Base-by-base conservation (phyloP, 2,329 filamentous ascomycete genomes). In the Pseudopyrenochaeta lycopersici region DNA sequence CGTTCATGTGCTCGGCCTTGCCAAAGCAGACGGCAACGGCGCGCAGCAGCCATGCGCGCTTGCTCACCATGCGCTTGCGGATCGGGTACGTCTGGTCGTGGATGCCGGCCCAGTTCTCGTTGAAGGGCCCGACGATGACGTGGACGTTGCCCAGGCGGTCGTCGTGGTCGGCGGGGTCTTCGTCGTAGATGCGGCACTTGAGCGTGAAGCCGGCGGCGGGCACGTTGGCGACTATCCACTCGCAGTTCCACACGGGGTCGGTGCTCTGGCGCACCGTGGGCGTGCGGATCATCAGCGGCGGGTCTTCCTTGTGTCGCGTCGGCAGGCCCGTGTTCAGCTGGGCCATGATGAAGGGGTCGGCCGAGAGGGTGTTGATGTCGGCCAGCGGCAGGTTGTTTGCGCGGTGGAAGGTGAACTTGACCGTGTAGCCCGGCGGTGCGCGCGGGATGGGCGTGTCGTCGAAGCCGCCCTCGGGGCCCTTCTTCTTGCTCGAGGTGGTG, bases 171-270 rank as follows among this genome's bases (percentile, higher is more conserved):
- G 88, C 86, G 30, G 88, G 87, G 76, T 98, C 94, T 74, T 98
- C 94, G 68, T 98, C 94, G 76, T 93, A 96, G 15, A 98, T 77
- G 47, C 91, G 85, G 56, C 91, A 92, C 73, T 97, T 97, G 63
- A 98, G 82, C 51, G 83, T 84, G 77, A 97, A 96, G 3, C 93
- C 93, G 0, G 84, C 86, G 0, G 88, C 80, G 0, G 94, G 93
- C 1, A 97, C 84, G 63, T 97, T 96, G 56, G 91, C 91, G 20
- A 98, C 89, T 18, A 92, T 83, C 94, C 94, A 98, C 55, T 91
- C 85, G 32, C 88, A 86, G 42, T 96, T 84, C 94, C 94, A 98
- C 42, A 80, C 81, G 0, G 94, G 93, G 64, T 93, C 85, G 1
- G 86, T 88, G 35, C 84, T 88, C 61, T 84, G 85, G 52, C 90